A percentile compares a stretch with the other conserved stretches of the same genome.
phyloP scores from a whole-genome alignment of 1,284 basidiomycete genomes.

The Cutaneotrichosporon mucoides region DNA sequence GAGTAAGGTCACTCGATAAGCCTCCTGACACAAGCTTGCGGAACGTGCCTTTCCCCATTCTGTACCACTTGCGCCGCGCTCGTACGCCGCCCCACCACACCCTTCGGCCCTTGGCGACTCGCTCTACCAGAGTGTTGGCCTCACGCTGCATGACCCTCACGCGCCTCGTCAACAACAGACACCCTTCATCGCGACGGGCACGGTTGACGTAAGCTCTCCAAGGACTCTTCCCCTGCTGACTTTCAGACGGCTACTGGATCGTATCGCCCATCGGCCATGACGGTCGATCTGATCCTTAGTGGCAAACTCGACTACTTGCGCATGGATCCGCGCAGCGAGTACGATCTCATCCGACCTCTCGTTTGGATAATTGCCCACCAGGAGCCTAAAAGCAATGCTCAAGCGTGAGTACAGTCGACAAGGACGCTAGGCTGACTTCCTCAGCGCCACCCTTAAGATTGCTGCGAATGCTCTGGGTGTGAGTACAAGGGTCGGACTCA shows the following conservation, averaged over 20 bases:
- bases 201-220: background rate
- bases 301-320: conserved; percentile 20
- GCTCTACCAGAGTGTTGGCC: background rate
- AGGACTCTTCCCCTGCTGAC: background rate
- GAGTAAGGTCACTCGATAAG: background rate
- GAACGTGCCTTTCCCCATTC: background rate
- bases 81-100: background rate
- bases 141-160: background rate
- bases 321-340: conserved; percentile 18
- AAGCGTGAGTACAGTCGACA: conserved; percentile 25
- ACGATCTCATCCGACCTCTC: conserved; percentile 28
- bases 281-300: conserved; percentile 18
- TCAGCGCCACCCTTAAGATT: conserved; percentile 32
- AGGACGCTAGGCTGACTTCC: no score
- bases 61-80: background rate
- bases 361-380: conserved; percentile 40
- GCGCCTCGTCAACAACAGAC: background rate
- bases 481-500: conserved; percentile 1
- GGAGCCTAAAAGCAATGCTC: conserved; percentile 31
- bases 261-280: conserved; percentile 12
- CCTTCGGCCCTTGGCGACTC: background rate
- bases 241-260: background rate
- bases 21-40: background rate
- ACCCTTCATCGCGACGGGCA: background rate
- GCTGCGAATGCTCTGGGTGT: conserved; percentile 38